A percentile compares a stretch with the other conserved stretches of the same genome.
Conservation (phyloP, 768 basidiomycete genomes). For the Rubroboletus pulcherrimus region DNA sequence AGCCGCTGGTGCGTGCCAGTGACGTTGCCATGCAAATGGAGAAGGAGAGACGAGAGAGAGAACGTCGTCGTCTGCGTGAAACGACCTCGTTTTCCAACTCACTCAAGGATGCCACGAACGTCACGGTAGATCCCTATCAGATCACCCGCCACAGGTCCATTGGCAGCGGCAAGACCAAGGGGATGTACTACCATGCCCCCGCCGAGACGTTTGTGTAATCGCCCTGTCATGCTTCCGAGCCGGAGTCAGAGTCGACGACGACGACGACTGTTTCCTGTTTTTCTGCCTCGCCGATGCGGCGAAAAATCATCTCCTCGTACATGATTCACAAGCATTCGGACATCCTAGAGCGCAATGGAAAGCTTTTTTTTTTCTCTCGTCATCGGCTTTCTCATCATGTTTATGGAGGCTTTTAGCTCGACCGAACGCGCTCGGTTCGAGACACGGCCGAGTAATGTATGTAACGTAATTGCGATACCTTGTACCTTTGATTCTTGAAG, state of each 20-base stretch:
- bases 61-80: constrained; percentile 29
- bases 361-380: background rate
- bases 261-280: background rate
- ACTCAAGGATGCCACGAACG: constrained; percentile 31
- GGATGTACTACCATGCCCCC: constrained; percentile 10
- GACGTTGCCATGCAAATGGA: constrained; percentile 52
- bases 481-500: background rate
- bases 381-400: background rate
- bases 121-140: constrained; percentile 13
- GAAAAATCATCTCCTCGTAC: background rate
- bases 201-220: constrained; percentile 18
- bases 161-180: constrained; percentile 16
- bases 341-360: constrained; percentile 18
- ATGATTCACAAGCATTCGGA: constrained; percentile 1
- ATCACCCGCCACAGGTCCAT: constrained; percentile 18
- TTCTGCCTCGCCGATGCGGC: background rate
- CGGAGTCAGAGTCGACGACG: too few species aligned
- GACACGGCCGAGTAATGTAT: constrained; percentile 11
- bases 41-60: constrained; percentile 39
- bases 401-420: constrained; percentile 8
- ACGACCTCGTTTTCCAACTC: constrained; percentile 13
- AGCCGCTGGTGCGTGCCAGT: constrained; percentile 46
- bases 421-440: constrained; percentile 4
- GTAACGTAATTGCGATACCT: constrained; percentile 25
- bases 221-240: background rate